Evolutionary conservation across 306 rosid species (phyloP), one percentile per base, ranked within the genome.

Genomic region (Prunus padus): DNA sequence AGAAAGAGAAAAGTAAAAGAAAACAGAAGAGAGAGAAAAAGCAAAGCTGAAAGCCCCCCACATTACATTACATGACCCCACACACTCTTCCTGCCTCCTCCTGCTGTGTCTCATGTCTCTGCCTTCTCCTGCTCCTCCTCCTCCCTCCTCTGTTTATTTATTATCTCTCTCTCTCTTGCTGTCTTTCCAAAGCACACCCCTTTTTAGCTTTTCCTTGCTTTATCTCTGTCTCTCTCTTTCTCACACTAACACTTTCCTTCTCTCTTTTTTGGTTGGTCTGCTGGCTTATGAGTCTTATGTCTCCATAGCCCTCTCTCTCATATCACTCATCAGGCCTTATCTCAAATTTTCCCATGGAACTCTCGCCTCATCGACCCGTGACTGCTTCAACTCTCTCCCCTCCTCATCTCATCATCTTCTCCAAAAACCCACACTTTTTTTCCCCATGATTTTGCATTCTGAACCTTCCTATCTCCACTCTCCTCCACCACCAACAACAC

Each of bases 291-390:
- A 3, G 52, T 37, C 42, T 37, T 37, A 7, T 37, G 42, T 37
- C 42, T 7, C 42, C 9, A 37, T 7, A 37, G 37, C 47, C n/a
- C 62, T 15, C 65, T 19, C 76, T 64, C 42, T 37, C 42, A 69
- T 59, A 50, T 63, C 69, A 14, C 64, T 68, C 18, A 31, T 20
- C 22, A 16, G 61, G 8, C 64, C 63, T 52, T 71, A 18, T 72
- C 76, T 14, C 23, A 54, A 50, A 37, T 37, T 37, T 37, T 37
- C 78, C 67, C 83, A 84, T 86, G 85, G 52, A 76, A 57, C 45
- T 83, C 86, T 55, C 13, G 82, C 66, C 72, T 52, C n/a, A 74
- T 77, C 52, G 7, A 55, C 84, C 66, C 86, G 88, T 85, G 86
- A 90, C 82, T 60, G 75, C 59, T 37, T 15, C 59, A 3, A 5